Conservation (phyloP, 2,329 filamentous ascomycete species). For the Penicillium verrucosum region DNA sequence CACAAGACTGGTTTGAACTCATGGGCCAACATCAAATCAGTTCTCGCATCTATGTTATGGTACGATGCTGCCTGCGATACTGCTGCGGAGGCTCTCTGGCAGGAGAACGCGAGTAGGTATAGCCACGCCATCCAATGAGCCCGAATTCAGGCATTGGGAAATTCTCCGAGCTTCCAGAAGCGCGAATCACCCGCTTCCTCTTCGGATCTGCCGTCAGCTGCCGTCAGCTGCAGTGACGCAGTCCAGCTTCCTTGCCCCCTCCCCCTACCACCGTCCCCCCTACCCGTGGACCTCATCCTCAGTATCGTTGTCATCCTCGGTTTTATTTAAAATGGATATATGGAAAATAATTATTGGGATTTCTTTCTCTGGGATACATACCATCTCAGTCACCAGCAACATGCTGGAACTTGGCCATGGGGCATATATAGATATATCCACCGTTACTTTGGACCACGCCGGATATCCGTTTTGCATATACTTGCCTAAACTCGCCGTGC, state of each 20-base stretch:
- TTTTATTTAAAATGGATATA: background rate
- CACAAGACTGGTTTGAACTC: constrained; percentile 18
- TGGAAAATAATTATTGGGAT: background rate
- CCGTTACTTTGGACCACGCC: background rate
- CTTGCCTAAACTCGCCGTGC: too few relatives aligned
- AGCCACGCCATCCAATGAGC: background rate
- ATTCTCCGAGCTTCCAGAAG: background rate
- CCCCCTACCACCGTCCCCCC: background rate
- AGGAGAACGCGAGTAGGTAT: constrained; percentile 11
- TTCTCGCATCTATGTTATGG: constrained; percentile 33
- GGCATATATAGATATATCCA: background rate
- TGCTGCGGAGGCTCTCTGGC: constrained; percentile 30
- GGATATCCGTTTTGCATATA: background rate
- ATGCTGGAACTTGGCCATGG: background rate
- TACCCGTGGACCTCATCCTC: background rate
- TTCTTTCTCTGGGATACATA: background rate
- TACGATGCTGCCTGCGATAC: constrained; percentile 35
- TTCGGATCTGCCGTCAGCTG: background rate
- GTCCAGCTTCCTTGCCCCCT: background rate
- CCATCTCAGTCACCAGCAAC: background rate
- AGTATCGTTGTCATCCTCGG: background rate
- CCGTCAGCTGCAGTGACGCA: background rate
- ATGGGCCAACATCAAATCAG: constrained; percentile 28
- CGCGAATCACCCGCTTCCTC: background rate
- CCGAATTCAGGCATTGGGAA: background rate